Base-by-base conservation (phyloP, 345 rosid species). In the Camelina sativa region DNA sequence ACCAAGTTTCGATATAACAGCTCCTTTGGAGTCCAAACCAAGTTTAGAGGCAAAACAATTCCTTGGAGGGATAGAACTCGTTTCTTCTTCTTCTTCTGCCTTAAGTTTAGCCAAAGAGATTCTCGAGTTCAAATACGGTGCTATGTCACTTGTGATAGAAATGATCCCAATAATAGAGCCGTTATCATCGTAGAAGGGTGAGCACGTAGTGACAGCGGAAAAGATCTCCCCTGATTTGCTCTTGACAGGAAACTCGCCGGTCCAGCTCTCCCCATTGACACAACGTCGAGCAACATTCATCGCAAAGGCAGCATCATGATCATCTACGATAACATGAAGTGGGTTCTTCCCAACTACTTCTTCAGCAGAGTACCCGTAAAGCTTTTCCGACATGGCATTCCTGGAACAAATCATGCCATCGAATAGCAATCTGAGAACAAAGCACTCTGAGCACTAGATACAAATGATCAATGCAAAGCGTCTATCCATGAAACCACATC, bases 241-340 rank as follows among this genome's bases (percentile, higher is more conserved):
- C 90, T 78, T 92, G n/a, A 88, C 85, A 0, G 97, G 96, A 81
- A 92, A 86, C 80, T 87, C 86, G 11, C 97, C 99, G 0, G 91
- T 85, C 97, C 97, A 95, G 60, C 80, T 84, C 85, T 90, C 96
- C 62, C 99, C 99, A 79, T 30, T 58, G 4, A 38, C 65, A 16
- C 88, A 85, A 12, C 86, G 85, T 8, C 69, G 69, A 57, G 86
- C 76, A 32, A 95, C 84, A 59, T 73, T 75, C 44, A 82, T 70
- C 0, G 87, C 99, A 37, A 88, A 61, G 0, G 51, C 65, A 74
- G 55, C 76, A 82, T 95, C 90, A 50, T 67, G 81, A 44, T 85
- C 79, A 79, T 89, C 97, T 12, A 80, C 71, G 44, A 95, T 82
- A 75, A 95, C 76, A 74, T 89, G 86, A 75, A 89, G 40, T 22